These are phyloP conservation scores for Dianthus caryophyllus DNA, from an alignment of 148 eudicot genomes.

Conservation along the genomic window DNA sequence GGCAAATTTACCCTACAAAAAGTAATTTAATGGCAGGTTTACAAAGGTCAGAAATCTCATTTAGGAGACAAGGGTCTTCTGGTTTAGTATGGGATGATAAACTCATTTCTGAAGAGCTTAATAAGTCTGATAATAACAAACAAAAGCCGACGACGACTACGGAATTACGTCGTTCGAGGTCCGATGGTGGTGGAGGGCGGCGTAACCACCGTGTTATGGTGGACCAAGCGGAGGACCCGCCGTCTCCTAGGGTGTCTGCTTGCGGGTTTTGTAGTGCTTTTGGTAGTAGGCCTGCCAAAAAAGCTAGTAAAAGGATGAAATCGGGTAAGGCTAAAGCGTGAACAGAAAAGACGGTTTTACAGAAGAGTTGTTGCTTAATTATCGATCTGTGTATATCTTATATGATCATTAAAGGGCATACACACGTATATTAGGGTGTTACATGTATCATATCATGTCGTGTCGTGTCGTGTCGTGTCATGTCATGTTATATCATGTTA, in stretches of 20 bases:
- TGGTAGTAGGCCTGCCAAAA: constrained; percentile 37
- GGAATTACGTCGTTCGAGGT: constrained; percentile 23
- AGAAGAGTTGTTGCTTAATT: too few relatives aligned
- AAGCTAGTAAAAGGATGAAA: constrained; percentile 16
- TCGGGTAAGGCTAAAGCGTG: constrained; percentile 25
- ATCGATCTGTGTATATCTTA: too few relatives aligned
- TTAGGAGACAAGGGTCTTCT: constrained; percentile 77
- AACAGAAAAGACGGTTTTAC: too few relatives aligned
- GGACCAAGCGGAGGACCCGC: constrained; percentile 56
- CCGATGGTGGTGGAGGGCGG: constrained; percentile 32
- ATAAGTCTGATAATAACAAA: constrained; percentile 11
- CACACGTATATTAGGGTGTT: too few relatives aligned
- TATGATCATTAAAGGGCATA: too few relatives aligned
- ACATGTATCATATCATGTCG: too few relatives aligned
- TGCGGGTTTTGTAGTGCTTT: constrained; percentile 60
- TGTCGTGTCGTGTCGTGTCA: too few relatives aligned
- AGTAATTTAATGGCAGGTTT: constrained; percentile 55
- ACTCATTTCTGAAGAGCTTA: constrained; percentile 43
- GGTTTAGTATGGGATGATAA: constrained; percentile 86
- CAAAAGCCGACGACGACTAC: neutral
- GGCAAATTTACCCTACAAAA: too few relatives aligned
- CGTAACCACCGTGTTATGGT: constrained; percentile 34
- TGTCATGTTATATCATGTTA: too few relatives aligned
- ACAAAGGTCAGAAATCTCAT: constrained; percentile 67
- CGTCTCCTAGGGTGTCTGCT: constrained; percentile 64